Conservation (phyloP, 306 rosid species). For the Mimosa bimucronata region DNA sequence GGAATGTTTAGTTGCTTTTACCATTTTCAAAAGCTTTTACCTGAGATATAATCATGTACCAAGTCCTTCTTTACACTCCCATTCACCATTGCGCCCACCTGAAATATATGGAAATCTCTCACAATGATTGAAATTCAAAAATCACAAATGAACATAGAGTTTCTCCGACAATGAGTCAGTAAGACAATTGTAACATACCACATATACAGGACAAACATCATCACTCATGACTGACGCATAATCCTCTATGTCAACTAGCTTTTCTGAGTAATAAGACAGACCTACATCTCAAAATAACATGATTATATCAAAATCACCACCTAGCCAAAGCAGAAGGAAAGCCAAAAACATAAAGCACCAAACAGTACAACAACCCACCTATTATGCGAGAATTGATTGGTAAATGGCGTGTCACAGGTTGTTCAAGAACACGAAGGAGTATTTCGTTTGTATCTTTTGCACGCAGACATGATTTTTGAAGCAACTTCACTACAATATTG, state of each 20-base stretch:
- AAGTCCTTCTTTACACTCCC: slow-evolving; percentile 34
- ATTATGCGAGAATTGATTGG: slow-evolving; percentile 38
- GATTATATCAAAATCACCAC: background rate
- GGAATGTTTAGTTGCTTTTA: background rate
- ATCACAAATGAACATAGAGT: background rate
- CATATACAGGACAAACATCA: slow-evolving; percentile 35
- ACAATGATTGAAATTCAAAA: slow-evolving; percentile 13
- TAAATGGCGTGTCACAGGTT: slow-evolving; percentile 38
- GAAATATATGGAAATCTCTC: slow-evolving; percentile 1
- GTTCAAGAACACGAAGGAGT: slow-evolving; percentile 36
- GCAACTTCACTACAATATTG: slow-evolving; percentile 42
- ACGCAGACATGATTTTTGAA: slow-evolving; percentile 33
- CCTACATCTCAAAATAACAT: slow-evolving; percentile 35
- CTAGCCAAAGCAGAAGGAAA: background rate
- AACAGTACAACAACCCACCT: slow-evolving; percentile 29
- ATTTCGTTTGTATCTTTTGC: slow-evolving; percentile 43
- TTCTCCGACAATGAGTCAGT: background rate
- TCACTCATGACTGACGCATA: slow-evolving; percentile 20
- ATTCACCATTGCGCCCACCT: slow-evolving; percentile 51
- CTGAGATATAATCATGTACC: slow-evolving; percentile 39
- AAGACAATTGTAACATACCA: slow-evolving; percentile 33
- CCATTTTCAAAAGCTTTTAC: slow-evolving; percentile 22
- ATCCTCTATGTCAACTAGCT: slow-evolving; percentile 40
- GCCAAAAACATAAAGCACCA: background rate
- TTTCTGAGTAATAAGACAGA: slow-evolving; percentile 42